Base-by-base conservation (phyloP, 306 rosid species). In the Cucumis hystrix region DNA sequence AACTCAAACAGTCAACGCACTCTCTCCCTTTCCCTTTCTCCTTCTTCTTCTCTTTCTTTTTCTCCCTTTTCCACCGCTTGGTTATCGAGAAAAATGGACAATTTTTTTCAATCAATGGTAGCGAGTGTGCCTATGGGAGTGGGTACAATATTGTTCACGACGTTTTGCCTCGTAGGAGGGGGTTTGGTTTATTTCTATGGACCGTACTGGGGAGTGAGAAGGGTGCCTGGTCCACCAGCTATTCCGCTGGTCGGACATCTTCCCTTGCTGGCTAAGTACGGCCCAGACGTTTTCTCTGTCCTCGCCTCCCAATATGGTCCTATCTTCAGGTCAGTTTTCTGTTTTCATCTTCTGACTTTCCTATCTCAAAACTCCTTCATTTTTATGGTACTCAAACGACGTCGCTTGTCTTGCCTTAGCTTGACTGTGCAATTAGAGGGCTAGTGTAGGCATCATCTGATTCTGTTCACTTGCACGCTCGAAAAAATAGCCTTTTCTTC, bases 281-380 rank as follows among this genome's bases (percentile, higher is more conserved):
- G 99, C 37, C 97, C 97, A 35, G 91, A 95, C 75, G 75, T 95
- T 12, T 95, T 95, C 96, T 90, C 97, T 7, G 85, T 95, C 77
- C 90, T 95, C 25, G 92, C 99, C 82, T 86, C 91, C 70, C 88
- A 84, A 78, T 95, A 90, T 75, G 98, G 98, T 72, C 96, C 98
- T 58, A 87, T 94, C 82, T 94, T 87, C 96, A 94, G 98, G 98
- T 94, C 49, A 52, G 80, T 78, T 2, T n/a, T 6, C 45, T 40
- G 17, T 60, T 56, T 18, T 30, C 78, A 10, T n/a, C 18, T 20
- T 57, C 18, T 57, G 9, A 54, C 20, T 37, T 58, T 56, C 51
- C 75, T 14, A 70, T 43, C 41, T 70, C 58, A 12, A 70, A 45
- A 11, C 54, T 37, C 8, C 49, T 65, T 65, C 71, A 23, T 65